Evolutionary conservation across 192 early-diverging fungal genomes (phyloP).

Genomic region (Coemansia sp.): DNA sequence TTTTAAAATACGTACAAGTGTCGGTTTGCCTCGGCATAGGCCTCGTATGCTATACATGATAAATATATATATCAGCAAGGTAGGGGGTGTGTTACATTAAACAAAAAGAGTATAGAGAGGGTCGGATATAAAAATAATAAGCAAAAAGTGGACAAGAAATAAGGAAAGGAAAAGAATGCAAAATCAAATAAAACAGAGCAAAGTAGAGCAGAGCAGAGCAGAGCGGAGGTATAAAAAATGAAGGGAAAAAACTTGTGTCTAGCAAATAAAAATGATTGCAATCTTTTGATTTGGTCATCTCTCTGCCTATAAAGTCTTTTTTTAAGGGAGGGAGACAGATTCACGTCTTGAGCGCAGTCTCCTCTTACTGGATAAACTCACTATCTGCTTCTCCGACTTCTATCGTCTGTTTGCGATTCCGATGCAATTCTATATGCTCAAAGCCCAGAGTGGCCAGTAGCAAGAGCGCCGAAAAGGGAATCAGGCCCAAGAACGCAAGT

Average conservation of each 20-base stretch:
- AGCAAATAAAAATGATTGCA: too few relatives aligned
- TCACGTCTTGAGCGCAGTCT: too few relatives aligned
- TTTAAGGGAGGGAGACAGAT: too few relatives aligned
- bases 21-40: too few relatives aligned
- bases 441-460: slow-evolving; percentile 23
- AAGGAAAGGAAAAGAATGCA: slow-evolving; percentile 1
- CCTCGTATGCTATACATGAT: not conserved
- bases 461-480: slow-evolving; percentile 47
- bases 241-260: too few relatives aligned
- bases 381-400: too few relatives aligned
- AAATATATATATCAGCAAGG: not conserved
- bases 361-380: too few relatives aligned
- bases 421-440: slow-evolving; percentile 37
- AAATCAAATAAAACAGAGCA: not conserved
- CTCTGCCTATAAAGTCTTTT: too few relatives aligned
- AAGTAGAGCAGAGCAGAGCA: not conserved
- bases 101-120: not conserved
- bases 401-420: slow-evolving; percentile 36
- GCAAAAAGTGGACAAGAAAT: not conserved
- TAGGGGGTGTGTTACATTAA: not conserved
- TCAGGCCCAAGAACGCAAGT: slow-evolving; percentile 51
- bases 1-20: too few relatives aligned
- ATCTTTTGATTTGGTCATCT: too few relatives aligned
- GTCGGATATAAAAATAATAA: slow-evolving; percentile 10
- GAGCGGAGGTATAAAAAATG: not conserved